A percentile compares a stretch with the other conserved stretches of the same genome.
These are phyloP conservation scores for Kodamaea sp. DNA, from an alignment of 1,139 yeast genomes.

Conservation along the genomic window DNA sequence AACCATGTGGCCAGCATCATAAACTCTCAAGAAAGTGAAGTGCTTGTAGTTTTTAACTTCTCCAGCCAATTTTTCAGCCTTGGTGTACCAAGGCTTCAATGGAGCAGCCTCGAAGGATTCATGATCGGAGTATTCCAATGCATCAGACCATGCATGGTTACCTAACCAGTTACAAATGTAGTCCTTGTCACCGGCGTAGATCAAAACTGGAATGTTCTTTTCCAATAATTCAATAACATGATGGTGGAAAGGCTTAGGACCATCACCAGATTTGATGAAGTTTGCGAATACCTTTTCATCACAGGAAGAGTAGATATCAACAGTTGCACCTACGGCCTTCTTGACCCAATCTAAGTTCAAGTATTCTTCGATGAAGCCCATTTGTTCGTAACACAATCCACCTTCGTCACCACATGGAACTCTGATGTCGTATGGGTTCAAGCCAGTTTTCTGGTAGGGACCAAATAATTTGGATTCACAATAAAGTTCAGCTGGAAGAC, in stretches of 20 bases:
- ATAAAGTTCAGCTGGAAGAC: conserved; percentile 56
- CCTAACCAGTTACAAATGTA: conserved; percentile 45
- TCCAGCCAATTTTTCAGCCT: conserved; percentile 53
- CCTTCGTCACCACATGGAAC: conserved; percentile 53
- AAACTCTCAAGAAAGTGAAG: conserved; percentile 63
- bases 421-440: conserved; percentile 72
- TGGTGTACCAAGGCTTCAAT: conserved; percentile 43
- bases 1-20: conserved; percentile 75
- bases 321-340: conserved; percentile 61
- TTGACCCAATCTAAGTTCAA: conserved; percentile 62
- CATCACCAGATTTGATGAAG: conserved; percentile 63
- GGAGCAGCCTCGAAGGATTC: conserved; percentile 26
- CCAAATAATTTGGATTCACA: conserved; percentile 40
- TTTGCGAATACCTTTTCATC: conserved; percentile 55
- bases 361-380: conserved; percentile 56
- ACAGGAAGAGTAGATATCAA: conserved; percentile 57
- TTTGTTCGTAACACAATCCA: conserved; percentile 58
- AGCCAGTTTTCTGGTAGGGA: conserved; percentile 59
- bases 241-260: conserved; percentile 64
- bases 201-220: conserved; percentile 40
- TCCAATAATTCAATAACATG: conserved; percentile 60
- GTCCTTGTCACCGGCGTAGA: conserved; percentile 45
- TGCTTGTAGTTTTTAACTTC: conserved; percentile 54
- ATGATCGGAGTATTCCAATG: conserved; percentile 30
- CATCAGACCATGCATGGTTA: conserved; percentile 37